Percentiles rank a stretch among this genome's conserved stretches.
phyloP scores from a whole-genome alignment of 768 basidiomycete genomes.

The Trametes cingulata region DNA sequence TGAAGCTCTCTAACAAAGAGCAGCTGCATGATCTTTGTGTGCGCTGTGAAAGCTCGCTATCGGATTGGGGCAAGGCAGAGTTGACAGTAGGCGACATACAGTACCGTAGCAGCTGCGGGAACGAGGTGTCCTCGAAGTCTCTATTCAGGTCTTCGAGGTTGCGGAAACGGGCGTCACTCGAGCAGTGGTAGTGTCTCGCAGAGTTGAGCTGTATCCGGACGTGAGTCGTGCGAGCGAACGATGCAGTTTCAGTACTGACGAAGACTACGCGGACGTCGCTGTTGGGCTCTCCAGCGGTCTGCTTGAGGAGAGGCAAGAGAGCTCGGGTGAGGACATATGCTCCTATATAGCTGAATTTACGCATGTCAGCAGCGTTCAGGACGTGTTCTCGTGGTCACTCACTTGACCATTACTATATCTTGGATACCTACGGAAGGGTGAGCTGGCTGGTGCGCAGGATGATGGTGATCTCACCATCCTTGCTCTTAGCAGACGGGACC shows the following conservation, averaged over 20 bases:
- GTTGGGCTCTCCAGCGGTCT: slow-evolving; percentile 29
- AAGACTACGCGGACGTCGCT: slow-evolving; percentile 36
- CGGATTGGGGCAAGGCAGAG: no score
- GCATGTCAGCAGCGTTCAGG: no score
- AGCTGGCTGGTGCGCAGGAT: no score
- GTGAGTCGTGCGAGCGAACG: neutral
- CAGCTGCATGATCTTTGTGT: slow-evolving; percentile 25
- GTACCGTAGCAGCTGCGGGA: slow-evolving; percentile 19
- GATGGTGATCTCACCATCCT: no score
- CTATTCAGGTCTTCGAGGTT: slow-evolving; percentile 36
- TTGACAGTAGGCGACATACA: neutral
- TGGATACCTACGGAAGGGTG: no score
- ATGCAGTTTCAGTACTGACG: slow-evolving; percentile 17
- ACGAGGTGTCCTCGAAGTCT: slow-evolving; percentile 29
- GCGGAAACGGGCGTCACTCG: slow-evolving; percentile 31
- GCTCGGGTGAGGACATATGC: slow-evolving; percentile 30
- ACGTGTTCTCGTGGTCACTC: slow-evolving; percentile 8
- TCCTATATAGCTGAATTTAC: slow-evolving; percentile 29
- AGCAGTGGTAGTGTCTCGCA: slow-evolving; percentile 13
- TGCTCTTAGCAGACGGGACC: no score
- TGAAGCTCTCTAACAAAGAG: slow-evolving; percentile 30
- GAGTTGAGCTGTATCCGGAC: neutral
- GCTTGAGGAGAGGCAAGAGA: slow-evolving; percentile 35
- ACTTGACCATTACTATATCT: slow-evolving; percentile 44
- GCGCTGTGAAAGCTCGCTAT: slow-evolving; percentile 3